A percentile compares a stretch with the other conserved stretches of the same genome.
Evolutionary conservation across 2,329 filamentous ascomycete genomes (phyloP).

Genomic region (Aspergillus hortae): DNA sequence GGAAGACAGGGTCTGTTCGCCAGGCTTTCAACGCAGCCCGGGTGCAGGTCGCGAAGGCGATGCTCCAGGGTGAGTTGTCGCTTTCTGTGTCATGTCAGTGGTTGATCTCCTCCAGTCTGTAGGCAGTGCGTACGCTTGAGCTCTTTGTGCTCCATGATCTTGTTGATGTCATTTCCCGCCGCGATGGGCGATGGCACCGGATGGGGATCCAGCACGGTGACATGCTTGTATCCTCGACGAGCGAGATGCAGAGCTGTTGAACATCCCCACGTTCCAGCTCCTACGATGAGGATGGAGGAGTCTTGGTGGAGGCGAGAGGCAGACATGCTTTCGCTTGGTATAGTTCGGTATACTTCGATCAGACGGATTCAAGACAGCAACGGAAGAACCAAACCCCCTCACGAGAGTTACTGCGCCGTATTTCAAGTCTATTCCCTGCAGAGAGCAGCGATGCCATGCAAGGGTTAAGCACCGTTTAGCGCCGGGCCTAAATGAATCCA

Average conservation of each 20-base stretch:
- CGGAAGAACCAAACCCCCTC: too few relatives aligned
- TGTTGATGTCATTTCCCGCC: slow-evolving; percentile 48
- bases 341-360: too few relatives aligned
- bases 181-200: slow-evolving; percentile 46
- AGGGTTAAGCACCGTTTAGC: too few relatives aligned
- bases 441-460: too few relatives aligned
- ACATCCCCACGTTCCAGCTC: slow-evolving; percentile 47
- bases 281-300: slow-evolving; percentile 42
- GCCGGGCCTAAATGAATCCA: too few relatives aligned
- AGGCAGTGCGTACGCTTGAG: too few relatives aligned
- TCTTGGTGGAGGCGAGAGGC: slow-evolving; percentile 2
- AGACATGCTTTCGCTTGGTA: too few relatives aligned
- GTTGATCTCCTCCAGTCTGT: slow-evolving; percentile 22
- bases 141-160: slow-evolving; percentile 33
- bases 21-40: slow-evolving; percentile 39
- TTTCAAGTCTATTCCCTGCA: too few relatives aligned
- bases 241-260: slow-evolving; percentile 48
- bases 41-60: slow-evolving; percentile 36
- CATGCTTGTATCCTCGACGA: slow-evolving; percentile 44
- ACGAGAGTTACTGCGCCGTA: too few relatives aligned
- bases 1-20: slow-evolving; percentile 44
- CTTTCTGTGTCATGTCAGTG: slow-evolving; percentile 27
- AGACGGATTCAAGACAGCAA: too few relatives aligned
- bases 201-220: slow-evolving; percentile 47
- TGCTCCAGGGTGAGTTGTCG: slow-evolving; percentile 7